phyloP scores from a whole-genome alignment of 352 stramenopile species.

The Pythium periplocum region DNA sequence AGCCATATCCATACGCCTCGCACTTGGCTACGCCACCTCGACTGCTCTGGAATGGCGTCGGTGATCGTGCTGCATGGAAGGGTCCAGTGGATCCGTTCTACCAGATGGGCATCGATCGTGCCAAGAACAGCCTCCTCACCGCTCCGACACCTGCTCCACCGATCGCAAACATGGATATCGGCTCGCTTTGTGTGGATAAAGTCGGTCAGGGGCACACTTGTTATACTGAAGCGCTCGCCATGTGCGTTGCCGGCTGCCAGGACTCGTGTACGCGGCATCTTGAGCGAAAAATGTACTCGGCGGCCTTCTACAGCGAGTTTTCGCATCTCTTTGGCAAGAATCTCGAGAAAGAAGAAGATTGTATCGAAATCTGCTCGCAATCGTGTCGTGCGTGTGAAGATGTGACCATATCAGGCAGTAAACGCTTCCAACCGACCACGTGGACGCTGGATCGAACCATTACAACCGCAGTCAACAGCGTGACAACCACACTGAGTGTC shows the following conservation, averaged over 20 bases:
- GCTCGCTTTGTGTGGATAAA: conserved; percentile 57
- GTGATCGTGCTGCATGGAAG: conserved; percentile 27
- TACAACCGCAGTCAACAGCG: background rate
- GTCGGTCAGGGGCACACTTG: conserved; percentile 53
- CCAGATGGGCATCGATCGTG: conserved; percentile 45
- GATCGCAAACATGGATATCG: conserved; percentile 26
- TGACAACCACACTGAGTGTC: conserved; percentile 18
- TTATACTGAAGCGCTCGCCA: conserved; percentile 37
- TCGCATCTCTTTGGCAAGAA: conserved; percentile 69
- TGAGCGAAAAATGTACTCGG: conserved; percentile 35
- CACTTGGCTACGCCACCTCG: conserved; percentile 30
- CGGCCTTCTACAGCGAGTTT: conserved; percentile 42
- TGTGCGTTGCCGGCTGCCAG: conserved; percentile 60
- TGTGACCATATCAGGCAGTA: conserved; percentile 46
- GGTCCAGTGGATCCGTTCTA: conserved; percentile 56
- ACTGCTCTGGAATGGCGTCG: conserved; percentile 64
- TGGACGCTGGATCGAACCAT: conserved; percentile 44
- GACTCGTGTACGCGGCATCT: conserved; percentile 36
- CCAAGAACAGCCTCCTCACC: conserved; percentile 34
- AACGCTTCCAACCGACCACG: conserved; percentile 23
- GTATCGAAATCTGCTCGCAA: conserved; percentile 50
- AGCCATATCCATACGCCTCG: conserved; percentile 45
- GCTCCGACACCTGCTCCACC: conserved; percentile 7
- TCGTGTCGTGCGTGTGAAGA: conserved; percentile 63
- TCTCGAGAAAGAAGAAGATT: conserved; percentile 63